Conservation (phyloP, 805 yeast genomes). For the Ogataea thermomethanolica region DNA sequence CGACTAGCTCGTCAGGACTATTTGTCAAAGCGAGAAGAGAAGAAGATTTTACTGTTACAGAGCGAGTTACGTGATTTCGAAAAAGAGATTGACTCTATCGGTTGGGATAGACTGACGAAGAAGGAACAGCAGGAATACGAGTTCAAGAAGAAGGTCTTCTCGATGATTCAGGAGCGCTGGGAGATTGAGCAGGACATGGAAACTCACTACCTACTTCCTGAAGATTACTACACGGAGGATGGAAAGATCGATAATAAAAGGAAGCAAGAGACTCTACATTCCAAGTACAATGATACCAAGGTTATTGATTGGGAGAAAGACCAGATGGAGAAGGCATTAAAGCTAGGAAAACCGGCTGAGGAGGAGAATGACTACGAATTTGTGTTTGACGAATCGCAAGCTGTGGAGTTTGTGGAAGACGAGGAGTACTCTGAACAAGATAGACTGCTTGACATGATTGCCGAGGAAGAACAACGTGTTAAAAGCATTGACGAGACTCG, state of each 20-base stretch:
- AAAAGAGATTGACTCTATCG: conserved; percentile 45
- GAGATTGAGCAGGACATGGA: conserved; percentile 25
- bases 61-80: conserved; percentile 49
- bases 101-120: conserved; percentile 50
- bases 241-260: conserved; percentile 53
- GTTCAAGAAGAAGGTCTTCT: conserved; percentile 47
- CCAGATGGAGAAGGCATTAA: conserved; percentile 14
- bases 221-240: conserved; percentile 48
- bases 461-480: conserved; percentile 35
- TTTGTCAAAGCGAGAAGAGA: conserved; percentile 45
- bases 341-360: conserved; percentile 16
- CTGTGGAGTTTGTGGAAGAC: conserved; percentile 19
- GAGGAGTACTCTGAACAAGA: conserved; percentile 28
- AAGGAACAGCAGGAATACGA: conserved; percentile 50
- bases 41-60: conserved; percentile 40
- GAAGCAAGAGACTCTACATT: conserved; percentile 48
- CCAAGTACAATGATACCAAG: conserved; percentile 31
- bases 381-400: conserved; percentile 60
- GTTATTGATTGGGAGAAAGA: conserved; percentile 46
- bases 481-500: conserved; percentile 48
- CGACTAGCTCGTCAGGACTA: conserved; percentile 48
- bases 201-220: conserved; percentile 49
- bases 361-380: conserved; percentile 55
- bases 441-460: conserved; percentile 27
- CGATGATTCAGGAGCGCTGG: conserved; percentile 40